Conservation (phyloP, 768 basidiomycete species). For the Grammothele lineata region DNA sequence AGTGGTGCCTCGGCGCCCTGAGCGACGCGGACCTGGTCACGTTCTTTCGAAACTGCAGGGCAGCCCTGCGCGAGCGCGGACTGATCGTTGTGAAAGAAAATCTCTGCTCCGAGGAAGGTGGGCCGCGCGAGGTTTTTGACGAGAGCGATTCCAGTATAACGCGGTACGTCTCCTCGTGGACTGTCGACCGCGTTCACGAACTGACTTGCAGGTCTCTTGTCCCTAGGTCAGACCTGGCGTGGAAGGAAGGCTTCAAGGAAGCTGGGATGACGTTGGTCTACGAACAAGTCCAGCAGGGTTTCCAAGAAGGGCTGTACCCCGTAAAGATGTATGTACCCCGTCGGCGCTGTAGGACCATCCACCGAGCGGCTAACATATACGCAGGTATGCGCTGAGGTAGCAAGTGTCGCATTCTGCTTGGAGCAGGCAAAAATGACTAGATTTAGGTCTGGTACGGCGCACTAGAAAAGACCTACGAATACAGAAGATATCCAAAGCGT, state of each 20-base stretch:
- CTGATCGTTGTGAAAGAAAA: slow-evolving; percentile 93
- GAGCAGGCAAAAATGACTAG: too few species aligned
- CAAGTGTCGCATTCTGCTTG: too few species aligned
- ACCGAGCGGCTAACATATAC: not conserved
- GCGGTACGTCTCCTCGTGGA: slow-evolving; percentile 44
- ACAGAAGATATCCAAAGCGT: not conserved
- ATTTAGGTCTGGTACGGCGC: too few species aligned
- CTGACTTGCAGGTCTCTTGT: too few species aligned
- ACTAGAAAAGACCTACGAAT: too few species aligned
- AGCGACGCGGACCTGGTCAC: slow-evolving; percentile 68
- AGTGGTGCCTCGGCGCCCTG: slow-evolving; percentile 95
- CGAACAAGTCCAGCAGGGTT: slow-evolving; percentile 78
- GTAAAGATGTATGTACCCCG: slow-evolving; percentile 73
- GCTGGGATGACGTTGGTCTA: slow-evolving; percentile 70
- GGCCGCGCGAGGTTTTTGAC: slow-evolving; percentile 61
- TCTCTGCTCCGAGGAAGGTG: slow-evolving; percentile 54
- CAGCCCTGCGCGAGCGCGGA: slow-evolving; percentile 55
- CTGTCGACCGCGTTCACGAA: too few species aligned
- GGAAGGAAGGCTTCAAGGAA: slow-evolving; percentile 68
- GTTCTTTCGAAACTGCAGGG: slow-evolving; percentile 65
- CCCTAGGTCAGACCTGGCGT: slow-evolving; percentile 80
- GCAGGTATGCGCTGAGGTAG: slow-evolving; percentile 56
- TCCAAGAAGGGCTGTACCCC: slow-evolving; percentile 74
- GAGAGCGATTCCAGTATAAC: slow-evolving; percentile 88
- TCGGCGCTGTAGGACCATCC: not conserved